Evolutionary conservation across 2,329 filamentous ascomycete genomes (phyloP).

Genomic region (Cordyceps militaris): DNA sequence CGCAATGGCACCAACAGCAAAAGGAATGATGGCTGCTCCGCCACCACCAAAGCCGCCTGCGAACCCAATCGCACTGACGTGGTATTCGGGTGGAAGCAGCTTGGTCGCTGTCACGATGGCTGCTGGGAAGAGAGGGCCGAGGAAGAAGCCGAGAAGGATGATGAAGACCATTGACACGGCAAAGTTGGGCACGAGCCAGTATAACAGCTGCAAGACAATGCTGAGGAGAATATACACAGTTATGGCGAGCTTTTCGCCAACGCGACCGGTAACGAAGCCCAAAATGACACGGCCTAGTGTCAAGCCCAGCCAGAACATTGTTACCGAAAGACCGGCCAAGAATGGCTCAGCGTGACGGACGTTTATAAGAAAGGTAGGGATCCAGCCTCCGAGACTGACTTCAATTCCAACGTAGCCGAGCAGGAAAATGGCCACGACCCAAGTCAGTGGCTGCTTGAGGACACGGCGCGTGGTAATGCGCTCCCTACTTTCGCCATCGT

Average conservation of each 20-base stretch:
- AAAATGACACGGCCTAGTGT: constrained; percentile 66
- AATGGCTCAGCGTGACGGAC: constrained; percentile 64
- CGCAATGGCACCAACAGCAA: constrained; percentile 63
- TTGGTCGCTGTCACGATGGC: constrained; percentile 68
- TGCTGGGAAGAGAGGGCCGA: constrained; percentile 72
- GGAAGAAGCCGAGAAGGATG: constrained; percentile 67
- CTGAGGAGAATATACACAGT: constrained; percentile 55
- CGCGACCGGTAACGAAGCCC: constrained; percentile 66
- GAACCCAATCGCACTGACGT: constrained; percentile 76
- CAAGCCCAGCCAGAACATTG: constrained; percentile 79
- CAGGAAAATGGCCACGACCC: constrained; percentile 68
- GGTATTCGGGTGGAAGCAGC: constrained; percentile 63
- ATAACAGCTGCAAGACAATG: constrained; percentile 61
- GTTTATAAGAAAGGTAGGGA: constrained; percentile 80
- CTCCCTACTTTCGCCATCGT: constrained; percentile 24
- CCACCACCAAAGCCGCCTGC: constrained; percentile 69
- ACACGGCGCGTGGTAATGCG: constrained; percentile 39
- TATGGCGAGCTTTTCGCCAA: constrained; percentile 65
- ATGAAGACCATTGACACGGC: constrained; percentile 67
- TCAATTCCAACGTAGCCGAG: constrained; percentile 75
- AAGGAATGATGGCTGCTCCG: constrained; percentile 60
- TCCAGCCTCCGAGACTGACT: constrained; percentile 69
- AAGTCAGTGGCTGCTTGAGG: constrained; percentile 52
- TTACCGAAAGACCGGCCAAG: constrained; percentile 66
- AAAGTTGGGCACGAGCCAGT: constrained; percentile 76